Evolutionary conservation across 257 asterid genomes (phyloP).

Genomic region (Mitragyna speciosa): DNA sequence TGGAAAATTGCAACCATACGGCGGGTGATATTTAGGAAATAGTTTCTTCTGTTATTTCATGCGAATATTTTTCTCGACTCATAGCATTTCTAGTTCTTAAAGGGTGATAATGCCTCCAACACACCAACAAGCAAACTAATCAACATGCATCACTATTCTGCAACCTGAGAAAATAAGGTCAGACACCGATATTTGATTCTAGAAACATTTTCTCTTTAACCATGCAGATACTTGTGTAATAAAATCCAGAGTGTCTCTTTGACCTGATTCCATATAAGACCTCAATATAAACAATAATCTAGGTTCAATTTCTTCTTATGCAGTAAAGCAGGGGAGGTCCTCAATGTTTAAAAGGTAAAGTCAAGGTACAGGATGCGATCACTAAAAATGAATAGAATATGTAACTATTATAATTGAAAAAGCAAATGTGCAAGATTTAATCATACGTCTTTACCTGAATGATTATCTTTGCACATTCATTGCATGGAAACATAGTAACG

Average conservation of each 20-base stretch:
- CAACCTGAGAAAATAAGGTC: background rate
- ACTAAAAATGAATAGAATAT: background rate
- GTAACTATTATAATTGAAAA: background rate
- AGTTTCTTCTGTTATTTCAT: background rate
- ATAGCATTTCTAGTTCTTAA: background rate
- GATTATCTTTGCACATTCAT: constrained; percentile 88
- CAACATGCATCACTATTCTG: background rate
- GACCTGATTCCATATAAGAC: background rate
- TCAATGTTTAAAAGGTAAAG: background rate
- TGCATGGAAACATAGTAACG: constrained; percentile 96
- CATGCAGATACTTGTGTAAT: background rate
- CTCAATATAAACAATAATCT: background rate
- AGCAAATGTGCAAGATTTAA: background rate
- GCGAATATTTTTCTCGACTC: background rate
- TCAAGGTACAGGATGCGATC: background rate
- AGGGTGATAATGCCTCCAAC: background rate
- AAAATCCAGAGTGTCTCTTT: background rate
- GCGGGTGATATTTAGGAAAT: background rate
- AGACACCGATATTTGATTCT: background rate
- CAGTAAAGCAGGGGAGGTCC: background rate
- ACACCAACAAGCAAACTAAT: background rate
- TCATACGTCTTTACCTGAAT: constrained; percentile 59
- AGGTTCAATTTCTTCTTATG: background rate
- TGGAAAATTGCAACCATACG: background rate
- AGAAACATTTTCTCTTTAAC: background rate